Evolutionary conservation across 495 filamentous ascomycete species (phyloP), one percentile per base, ranked within the genome.

Genomic region (Opeltia flavorubescens): DNA sequence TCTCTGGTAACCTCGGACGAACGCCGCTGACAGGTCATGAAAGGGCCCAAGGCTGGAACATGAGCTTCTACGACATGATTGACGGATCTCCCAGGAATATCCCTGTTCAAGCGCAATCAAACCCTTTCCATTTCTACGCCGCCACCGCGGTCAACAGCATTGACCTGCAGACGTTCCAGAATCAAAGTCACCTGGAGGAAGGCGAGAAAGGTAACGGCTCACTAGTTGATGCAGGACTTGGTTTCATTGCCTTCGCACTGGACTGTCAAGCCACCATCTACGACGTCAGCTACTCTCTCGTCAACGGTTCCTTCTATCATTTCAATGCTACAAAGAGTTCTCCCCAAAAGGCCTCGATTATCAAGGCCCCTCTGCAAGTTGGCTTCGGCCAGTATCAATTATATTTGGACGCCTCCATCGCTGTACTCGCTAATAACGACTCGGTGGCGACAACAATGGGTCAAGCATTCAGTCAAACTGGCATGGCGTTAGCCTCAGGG

Each of bases 81-180:
- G 24, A 41, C 20, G 31, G 35, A 3, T 35, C 23, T 13, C 34
- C 44, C 1, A 11, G 21, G 1, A 48, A 48, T 9, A 42, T 51
- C 23, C 44, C 49, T 11, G 35, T 51, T 4, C 49, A 48, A 43
- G 33, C 49, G 0, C 49, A 51, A 34, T 23, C 49, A 5, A 51
- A 51, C 13, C 49, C 49, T 0, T 51, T 51, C 44, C 31, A 39
- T 26, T 51, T 51, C 44, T 47, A 51, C 26, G 25, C 30, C 6
- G 49, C 25, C 34, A 43, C 49, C 7, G 44, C 49, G 2, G 44
- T 51, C 31, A 48, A 47, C 44, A 51, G 49, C 36, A 48, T 51
- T 15, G 25, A 41, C 34, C 21, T 40, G 11, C 21, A 11, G 21
- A 26, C 28, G 4, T 26, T 11, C n/a, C 35, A 29, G 38, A 21